These are phyloP conservation scores for Blastobotrys buckinghamii DNA, from an alignment of 1,139 yeast genomes.

Conservation along the genomic window DNA sequence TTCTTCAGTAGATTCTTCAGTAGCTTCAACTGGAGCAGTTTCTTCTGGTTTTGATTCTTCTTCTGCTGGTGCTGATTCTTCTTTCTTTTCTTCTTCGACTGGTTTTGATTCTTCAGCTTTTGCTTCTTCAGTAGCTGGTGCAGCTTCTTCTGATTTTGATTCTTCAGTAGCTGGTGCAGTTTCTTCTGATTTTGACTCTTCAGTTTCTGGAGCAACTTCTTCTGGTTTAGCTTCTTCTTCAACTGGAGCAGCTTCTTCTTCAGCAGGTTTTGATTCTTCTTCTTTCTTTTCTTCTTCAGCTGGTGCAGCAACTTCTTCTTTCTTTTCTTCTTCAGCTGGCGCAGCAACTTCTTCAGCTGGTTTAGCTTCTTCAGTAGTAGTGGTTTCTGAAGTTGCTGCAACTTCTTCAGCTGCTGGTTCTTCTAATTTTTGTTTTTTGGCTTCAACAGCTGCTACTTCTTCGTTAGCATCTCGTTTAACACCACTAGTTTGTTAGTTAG, in stretches of 20 bases:
- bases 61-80: neutral
- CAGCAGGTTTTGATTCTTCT: neutral
- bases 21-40: constrained; percentile 2
- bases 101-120: constrained; percentile 1
- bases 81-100: neutral
- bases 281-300: neutral
- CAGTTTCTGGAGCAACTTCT: constrained; percentile 9
- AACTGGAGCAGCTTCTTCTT: constrained; percentile 1
- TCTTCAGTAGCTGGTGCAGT: neutral
- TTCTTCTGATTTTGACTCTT: constrained; percentile 10
- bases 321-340: constrained; percentile 1
- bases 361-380: neutral
- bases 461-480: constrained; percentile 13
- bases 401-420: constrained; percentile 2
- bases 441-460: constrained; percentile 9
- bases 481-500: no score
- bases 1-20: neutral
- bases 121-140: constrained; percentile 1
- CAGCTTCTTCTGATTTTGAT: neutral
- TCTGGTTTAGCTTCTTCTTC: constrained; percentile 13
- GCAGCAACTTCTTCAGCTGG: neutral
- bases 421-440: constrained; percentile 12
- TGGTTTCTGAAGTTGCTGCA: constrained; percentile 1
- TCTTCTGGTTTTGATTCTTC: constrained; percentile 4
- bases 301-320: neutral